Conservation (phyloP, 202 grass and related monocot species). For the Alloteropsis angusta region DNA sequence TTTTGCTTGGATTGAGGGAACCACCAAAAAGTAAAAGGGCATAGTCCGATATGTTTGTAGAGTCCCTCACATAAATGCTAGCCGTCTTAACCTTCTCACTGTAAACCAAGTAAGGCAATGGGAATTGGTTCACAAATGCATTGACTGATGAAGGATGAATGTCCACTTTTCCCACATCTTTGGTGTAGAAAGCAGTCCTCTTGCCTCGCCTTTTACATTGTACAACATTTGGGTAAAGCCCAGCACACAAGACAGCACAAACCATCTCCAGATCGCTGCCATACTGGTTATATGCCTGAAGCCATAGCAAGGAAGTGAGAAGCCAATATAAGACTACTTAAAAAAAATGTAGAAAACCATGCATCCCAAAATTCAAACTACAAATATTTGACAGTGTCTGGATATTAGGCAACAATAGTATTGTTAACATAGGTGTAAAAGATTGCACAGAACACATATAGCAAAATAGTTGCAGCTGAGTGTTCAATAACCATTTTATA, state of each 20-base stretch:
- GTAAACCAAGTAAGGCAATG: slow-evolving; percentile 89
- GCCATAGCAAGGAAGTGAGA: slow-evolving; percentile 17
- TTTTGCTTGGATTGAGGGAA: slow-evolving; percentile 46
- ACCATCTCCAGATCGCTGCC: slow-evolving; percentile 85
- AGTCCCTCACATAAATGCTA: slow-evolving; percentile 81
- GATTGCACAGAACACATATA: background rate
- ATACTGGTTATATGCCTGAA: slow-evolving; percentile 75
- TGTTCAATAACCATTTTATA: background rate
- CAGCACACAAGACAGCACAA: slow-evolving; percentile 77
- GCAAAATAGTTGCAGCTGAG: background rate
- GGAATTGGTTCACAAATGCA: slow-evolving; percentile 56
- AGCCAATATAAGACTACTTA: background rate
- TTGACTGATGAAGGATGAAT: slow-evolving; percentile 95
- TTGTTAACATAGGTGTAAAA: background rate
- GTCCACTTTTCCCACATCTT: slow-evolving; percentile 92
- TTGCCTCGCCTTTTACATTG: slow-evolving; percentile 89
- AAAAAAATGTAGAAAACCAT: background rate
- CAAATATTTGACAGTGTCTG: background rate
- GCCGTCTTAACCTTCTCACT: slow-evolving; percentile 92
- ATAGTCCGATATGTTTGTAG: slow-evolving; percentile 96
- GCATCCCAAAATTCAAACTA: background rate
- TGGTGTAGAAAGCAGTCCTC: slow-evolving; percentile 74
- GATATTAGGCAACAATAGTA: background rate
- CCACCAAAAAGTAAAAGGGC: slow-evolving; percentile 91
- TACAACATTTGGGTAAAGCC: slow-evolving; percentile 90